A percentile compares a stretch with the other conserved stretches of the same genome.
These are phyloP conservation scores for Pachysandra terminalis DNA, from an alignment of 164 flowering plant species.

Conservation along the genomic window DNA sequence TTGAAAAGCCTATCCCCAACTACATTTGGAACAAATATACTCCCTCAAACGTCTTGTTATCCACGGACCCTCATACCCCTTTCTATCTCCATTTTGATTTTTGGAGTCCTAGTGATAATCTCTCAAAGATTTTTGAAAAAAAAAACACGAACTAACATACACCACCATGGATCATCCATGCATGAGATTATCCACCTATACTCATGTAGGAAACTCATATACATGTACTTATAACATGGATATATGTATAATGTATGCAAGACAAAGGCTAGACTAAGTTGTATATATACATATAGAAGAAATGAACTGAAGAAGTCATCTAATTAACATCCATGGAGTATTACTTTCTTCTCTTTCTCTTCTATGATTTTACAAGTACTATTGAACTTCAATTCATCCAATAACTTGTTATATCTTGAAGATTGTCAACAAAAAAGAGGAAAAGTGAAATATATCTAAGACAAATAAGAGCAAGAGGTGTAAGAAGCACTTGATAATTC, in stretches of 20 bases:
- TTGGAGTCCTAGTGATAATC: too few relatives aligned
- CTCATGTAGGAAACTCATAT: too few relatives aligned
- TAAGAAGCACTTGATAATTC: neutral
- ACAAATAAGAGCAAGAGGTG: neutral
- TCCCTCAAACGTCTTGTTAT: constrained; percentile 8
- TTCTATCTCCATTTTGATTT: too few relatives aligned
- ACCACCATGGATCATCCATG: neutral
- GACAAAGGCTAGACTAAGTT: too few relatives aligned
- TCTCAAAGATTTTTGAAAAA: too few relatives aligned
- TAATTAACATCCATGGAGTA: neutral
- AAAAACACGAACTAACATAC: too few relatives aligned
- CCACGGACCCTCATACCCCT: neutral
- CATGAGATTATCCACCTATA: too few relatives aligned
- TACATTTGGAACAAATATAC: constrained; percentile 24
- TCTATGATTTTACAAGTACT: too few relatives aligned
- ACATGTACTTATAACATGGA: too few relatives aligned
- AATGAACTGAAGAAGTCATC: neutral
- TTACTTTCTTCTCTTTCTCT: too few relatives aligned
- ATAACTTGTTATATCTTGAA: neutral
- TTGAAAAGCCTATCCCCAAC: constrained; percentile 30
- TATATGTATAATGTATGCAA: too few relatives aligned
- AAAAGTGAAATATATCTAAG: neutral
- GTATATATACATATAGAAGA: too few relatives aligned
- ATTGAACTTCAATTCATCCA: neutral
- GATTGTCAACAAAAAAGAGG: neutral